Evolutionary conservation across 148 eudicot species (phyloP), one percentile per base, ranked within the genome.

Genomic region (Spergularia marina): DNA sequence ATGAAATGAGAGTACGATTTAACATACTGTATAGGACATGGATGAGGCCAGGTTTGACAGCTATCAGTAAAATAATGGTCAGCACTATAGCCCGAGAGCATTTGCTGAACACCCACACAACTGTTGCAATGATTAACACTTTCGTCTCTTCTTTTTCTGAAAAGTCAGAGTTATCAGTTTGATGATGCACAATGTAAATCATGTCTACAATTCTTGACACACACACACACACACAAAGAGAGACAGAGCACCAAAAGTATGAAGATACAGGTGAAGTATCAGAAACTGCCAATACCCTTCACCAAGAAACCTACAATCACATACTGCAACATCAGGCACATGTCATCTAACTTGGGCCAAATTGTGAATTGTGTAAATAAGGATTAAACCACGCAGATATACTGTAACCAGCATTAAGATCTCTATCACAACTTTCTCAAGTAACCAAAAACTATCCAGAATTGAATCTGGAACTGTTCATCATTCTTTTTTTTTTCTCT

Each of bases 71-170:
- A 76, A 89, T 85, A 84, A 90, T 83, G 81, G 87, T 84, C 75
- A 90, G 73, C 85, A 89, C 84, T 57, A 92, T 87, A 77, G 93
- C 85, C 61, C 97, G 90, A 82, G 90, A 89, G 76, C 93, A 87
- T 85, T 90, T 92, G 54, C 90, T 90, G 78, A 92, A 81, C 60
- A 87, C 88, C 97, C 97, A 92, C 61, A 94, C 88, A 83, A 90
- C 82, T 77, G 97, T 90, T 60, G 95, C 97, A 76, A 92, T 93
- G 79, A 89, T 86, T 74, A 90, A 82, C 23, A 90, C 95, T 78
- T 83, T 89, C 63, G 97, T 83, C 84, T 92, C 97, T 84, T 90
- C 95, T 80, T 84, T 92, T 65, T 79, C 97, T 92, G 88, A 65
- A 15, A 75, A n/a, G 52, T 52, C 77, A 64, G 14, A 36, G 54